These are phyloP conservation scores for Aspergillus sp. DNA, from an alignment of 2,329 filamentous ascomycete genomes.

Conservation along the genomic window DNA sequence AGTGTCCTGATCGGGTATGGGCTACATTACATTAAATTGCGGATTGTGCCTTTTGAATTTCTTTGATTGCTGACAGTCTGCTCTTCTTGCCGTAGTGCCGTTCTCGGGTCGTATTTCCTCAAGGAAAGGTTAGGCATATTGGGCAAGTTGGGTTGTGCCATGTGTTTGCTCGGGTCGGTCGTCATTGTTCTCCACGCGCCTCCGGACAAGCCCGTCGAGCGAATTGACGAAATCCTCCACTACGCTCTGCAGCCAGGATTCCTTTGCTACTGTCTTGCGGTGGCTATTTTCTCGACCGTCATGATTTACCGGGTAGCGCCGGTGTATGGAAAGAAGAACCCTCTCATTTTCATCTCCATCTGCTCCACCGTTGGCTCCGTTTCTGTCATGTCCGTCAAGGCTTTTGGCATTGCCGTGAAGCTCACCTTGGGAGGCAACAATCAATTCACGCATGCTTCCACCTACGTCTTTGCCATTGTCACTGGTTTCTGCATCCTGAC, in stretches of 20 bases:
- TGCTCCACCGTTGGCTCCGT: conserved; percentile 95
- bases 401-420: conserved; percentile 94
- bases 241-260: conserved; percentile 91
- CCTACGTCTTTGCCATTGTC: conserved; percentile 94
- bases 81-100: conserved; percentile 50
- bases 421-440: conserved; percentile 89
- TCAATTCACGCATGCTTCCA: conserved; percentile 89
- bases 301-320: conserved; percentile 97
- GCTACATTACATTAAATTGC: not conserved
- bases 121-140: conserved; percentile 82
- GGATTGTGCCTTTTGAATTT: not conserved
- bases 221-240: conserved; percentile 81
- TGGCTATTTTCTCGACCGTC: conserved; percentile 73
- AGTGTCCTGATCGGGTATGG: conserved; percentile 77
- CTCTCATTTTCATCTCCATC: conserved; percentile 92
- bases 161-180: conserved; percentile 89
- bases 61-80: conserved; percentile 2
- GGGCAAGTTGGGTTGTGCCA: conserved; percentile 90
- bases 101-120: conserved; percentile 89
- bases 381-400: conserved; percentile 98
- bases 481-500: conserved; percentile 89
- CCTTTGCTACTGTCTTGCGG: conserved; percentile 71
- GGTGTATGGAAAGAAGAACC: conserved; percentile 85
- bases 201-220: conserved; percentile 82
- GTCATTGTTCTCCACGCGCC: conserved; percentile 97